phyloP scores from a whole-genome alignment of 495 filamentous ascomycete species.

The Podospora tetraspora region DNA sequence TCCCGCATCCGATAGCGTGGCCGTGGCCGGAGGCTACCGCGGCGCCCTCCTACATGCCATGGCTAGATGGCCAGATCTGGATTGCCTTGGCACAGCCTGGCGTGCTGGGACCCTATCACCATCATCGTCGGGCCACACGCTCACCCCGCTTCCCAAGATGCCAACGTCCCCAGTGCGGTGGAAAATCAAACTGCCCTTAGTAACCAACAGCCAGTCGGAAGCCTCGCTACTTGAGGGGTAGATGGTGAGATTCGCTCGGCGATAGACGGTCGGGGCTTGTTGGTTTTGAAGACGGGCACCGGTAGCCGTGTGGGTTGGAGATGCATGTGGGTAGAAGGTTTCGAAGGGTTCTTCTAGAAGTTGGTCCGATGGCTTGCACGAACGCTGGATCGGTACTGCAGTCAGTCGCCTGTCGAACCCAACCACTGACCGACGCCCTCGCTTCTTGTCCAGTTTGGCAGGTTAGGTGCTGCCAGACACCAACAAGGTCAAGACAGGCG shows the following conservation, averaged over 20 bases:
- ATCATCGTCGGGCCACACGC: background rate
- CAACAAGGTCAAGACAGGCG: background rate
- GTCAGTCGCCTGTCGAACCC: background rate
- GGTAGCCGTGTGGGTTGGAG: background rate
- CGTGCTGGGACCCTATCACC: background rate
- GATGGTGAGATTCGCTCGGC: background rate
- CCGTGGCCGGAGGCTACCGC: background rate
- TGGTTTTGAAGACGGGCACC: background rate
- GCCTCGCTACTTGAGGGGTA: background rate
- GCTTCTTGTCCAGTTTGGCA: too few relatives aligned
- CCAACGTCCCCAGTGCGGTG: background rate
- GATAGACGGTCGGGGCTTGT: background rate
- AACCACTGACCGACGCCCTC: background rate
- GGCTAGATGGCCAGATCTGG: slow-evolving; percentile 4
- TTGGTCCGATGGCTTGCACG: background rate
- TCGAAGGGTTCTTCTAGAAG: background rate
- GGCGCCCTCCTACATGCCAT: background rate
- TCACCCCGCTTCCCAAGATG: background rate
- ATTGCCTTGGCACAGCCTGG: background rate
- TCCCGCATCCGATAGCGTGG: background rate
- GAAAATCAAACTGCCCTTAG: background rate
- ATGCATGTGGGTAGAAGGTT: background rate
- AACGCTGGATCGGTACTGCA: background rate
- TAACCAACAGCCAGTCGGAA: background rate
- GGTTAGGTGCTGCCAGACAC: background rate